Conservation (phyloP, 176 grass and related monocot species). For the Carex myosuroides region DNA sequence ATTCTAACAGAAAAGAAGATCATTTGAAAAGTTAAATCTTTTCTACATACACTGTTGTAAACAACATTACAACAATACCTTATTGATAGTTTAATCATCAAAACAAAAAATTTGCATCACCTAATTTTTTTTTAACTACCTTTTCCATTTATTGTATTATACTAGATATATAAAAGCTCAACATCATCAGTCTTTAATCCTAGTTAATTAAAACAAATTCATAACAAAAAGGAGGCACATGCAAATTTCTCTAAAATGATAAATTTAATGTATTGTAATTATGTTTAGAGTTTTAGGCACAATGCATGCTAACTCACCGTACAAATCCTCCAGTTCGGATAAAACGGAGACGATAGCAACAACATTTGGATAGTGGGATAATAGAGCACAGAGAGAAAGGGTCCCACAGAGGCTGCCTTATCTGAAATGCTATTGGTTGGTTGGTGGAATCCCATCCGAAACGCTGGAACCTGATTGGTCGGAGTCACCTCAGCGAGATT, state of each 20-base stretch:
- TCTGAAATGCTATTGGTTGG: conserved; percentile 6
- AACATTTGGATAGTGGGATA: background rate
- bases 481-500: background rate
- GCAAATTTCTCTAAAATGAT: background rate
- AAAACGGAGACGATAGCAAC: background rate
- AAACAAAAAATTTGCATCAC: background rate
- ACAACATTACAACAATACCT: background rate
- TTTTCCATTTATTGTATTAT: background rate
- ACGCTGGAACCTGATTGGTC: background rate
- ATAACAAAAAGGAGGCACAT: background rate
- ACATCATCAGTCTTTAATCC: background rate
- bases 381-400: background rate
- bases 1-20: background rate
- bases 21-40: background rate
- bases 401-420: background rate
- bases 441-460: background rate
- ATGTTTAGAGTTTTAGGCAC: background rate
- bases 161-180: background rate
- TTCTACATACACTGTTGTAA: background rate
- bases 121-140: background rate
- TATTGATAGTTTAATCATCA: background rate
- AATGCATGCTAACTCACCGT: background rate
- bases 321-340: background rate
- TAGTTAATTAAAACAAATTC: background rate
- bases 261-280: background rate